Conservation (phyloP, 2,329 filamentous ascomycete species). For the Didymella keratinophila region DNA sequence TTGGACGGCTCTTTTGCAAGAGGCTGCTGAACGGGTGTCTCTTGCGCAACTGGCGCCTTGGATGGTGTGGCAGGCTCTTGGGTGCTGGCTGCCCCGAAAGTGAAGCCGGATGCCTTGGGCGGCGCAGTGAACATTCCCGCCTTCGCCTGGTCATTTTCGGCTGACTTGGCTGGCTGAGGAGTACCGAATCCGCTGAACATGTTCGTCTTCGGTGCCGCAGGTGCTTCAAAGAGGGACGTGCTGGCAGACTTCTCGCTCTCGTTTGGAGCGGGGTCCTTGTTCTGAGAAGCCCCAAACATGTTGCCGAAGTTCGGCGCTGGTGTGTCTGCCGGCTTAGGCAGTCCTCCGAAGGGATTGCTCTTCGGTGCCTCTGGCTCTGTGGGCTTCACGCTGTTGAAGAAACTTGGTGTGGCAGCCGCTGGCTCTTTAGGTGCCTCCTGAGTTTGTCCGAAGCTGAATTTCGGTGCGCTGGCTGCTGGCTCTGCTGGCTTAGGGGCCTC, state of each 20-base stretch:
- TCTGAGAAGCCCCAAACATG: constrained; percentile 27
- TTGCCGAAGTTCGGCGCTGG: constrained; percentile 18
- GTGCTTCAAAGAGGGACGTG: constrained; percentile 21
- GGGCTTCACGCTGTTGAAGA: constrained; percentile 30
- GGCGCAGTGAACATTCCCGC: constrained; percentile 31
- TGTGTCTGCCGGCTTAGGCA: constrained; percentile 25
- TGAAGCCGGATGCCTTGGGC: constrained; percentile 34
- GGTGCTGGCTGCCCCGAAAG: constrained; percentile 24
- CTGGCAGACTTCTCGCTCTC: constrained; percentile 10
- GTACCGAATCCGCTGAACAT: constrained; percentile 36
- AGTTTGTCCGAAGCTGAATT: constrained; percentile 22
- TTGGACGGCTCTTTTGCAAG: constrained; percentile 23
- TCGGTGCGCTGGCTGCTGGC: constrained; percentile 10
- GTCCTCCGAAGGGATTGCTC: constrained; percentile 29
- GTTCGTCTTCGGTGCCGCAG: constrained; percentile 26
- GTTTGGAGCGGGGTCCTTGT: constrained; percentile 21
- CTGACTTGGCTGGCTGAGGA: constrained; percentile 32
- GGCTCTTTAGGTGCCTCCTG: constrained; percentile 18
- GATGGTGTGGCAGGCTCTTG: constrained; percentile 20
- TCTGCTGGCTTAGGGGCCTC: constrained; percentile 17
- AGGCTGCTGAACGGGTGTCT: constrained; percentile 19
- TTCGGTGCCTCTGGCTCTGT: constrained; percentile 29
- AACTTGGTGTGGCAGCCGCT: constrained; percentile 18
- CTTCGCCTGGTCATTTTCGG: constrained; percentile 25
- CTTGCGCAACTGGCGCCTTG: constrained; percentile 20